Conservation (phyloP, 148 eudicot species). For the Spergularia bocconei region DNA sequence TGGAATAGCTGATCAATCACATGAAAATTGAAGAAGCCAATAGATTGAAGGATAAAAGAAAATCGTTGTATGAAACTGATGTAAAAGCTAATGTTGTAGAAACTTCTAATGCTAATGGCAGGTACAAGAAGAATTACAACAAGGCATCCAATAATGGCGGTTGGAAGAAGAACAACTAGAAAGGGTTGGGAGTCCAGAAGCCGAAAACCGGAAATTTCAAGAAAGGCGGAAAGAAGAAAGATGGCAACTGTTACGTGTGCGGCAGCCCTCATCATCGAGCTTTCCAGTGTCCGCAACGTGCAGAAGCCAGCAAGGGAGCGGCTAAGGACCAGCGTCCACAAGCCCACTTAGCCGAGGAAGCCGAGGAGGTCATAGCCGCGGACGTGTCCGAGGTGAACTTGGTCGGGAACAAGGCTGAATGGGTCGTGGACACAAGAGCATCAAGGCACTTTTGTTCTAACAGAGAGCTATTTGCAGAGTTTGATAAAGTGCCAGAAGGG, state of each 20-base stretch:
- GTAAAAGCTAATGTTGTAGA: not conserved
- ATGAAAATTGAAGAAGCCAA: not conserved
- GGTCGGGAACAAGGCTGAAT: no score
- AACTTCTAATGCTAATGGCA: not conserved
- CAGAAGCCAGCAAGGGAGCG: not conserved
- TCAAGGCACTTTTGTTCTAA: no score
- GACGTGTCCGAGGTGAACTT: not conserved
- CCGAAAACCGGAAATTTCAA: not conserved
- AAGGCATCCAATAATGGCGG: not conserved
- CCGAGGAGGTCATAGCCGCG: not conserved
- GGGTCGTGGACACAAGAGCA: no score
- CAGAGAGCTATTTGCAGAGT: no score
- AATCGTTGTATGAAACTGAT: not conserved
- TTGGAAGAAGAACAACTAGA: not conserved
- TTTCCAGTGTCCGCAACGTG: not conserved
- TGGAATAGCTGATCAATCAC: not conserved
- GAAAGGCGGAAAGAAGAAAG: no score
- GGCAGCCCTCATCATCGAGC: not conserved
- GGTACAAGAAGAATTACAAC: not conserved
- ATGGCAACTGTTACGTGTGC: not conserved
- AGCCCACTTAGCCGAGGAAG: not conserved
- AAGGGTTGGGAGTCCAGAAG: not conserved
- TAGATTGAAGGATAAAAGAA: not conserved
- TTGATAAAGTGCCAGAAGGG: no score
- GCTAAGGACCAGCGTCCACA: not conserved